These are phyloP conservation scores for Malania oleifera DNA, from an alignment of 164 flowering plant genomes.

Conservation along the genomic window DNA sequence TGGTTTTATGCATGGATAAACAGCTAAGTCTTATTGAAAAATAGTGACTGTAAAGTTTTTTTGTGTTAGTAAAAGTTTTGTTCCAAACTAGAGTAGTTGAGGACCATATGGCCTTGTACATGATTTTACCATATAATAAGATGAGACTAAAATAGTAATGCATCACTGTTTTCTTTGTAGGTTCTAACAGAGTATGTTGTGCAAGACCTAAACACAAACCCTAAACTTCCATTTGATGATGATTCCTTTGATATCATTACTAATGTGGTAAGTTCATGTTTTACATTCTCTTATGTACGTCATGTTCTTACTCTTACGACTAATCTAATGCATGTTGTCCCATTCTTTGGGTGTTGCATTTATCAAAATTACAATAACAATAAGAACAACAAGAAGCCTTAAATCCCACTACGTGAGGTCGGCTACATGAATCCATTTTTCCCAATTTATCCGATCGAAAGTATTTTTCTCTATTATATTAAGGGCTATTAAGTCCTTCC, in stretches of 20 bases:
- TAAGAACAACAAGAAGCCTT: no score
- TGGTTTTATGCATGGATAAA: no score
- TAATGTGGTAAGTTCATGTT: constrained; percentile 60
- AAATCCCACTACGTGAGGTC: no score
- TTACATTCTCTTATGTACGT: not conserved
- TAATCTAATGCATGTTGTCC: not conserved
- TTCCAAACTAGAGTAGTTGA: no score
- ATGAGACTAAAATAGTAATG: constrained; percentile 2
- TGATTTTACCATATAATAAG: not conserved
- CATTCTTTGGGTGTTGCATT: not conserved
- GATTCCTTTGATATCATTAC: constrained; percentile 81
- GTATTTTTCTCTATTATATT: no score
- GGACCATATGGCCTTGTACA: no score
- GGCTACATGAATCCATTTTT: no score
- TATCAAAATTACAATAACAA: not conserved
- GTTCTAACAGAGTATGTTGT: constrained; percentile 79
- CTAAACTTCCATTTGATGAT: constrained; percentile 86
- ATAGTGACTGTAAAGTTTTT: no score
- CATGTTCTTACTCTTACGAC: not conserved
- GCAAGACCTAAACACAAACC: constrained; percentile 81
- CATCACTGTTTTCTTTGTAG: constrained; percentile 30
- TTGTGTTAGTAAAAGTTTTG: no score
- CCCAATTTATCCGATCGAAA: no score
- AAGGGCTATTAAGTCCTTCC: no score
- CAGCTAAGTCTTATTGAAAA: no score